Base-by-base conservation (phyloP, 805 yeast genomes). In the Priceomyces melissophilus region DNA sequence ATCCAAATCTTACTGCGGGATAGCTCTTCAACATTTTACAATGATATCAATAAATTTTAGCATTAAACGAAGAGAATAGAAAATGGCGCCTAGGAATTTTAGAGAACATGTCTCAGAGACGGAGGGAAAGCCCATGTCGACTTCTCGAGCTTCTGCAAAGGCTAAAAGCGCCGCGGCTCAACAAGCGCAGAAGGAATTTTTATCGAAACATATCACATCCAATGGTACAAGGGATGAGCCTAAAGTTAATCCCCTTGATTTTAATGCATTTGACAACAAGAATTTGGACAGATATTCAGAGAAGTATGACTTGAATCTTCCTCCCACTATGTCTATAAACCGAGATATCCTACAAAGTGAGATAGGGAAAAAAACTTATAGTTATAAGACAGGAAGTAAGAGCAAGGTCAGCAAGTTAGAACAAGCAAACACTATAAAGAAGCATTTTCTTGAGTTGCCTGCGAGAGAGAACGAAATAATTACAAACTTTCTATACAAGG, bases 401-500 rank as follows among this genome's bases (percentile, higher is more conserved):
- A 69, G 69, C 35, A 62, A 87, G 35, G 69, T 82, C 7, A 54
- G 80, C 35, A 84, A 82, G 57, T 65, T 65, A 3, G 86, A 81
- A 46, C 70, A 84, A 26, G 84, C 87, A 0, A 60, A 59, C 2
- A 73, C 73, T 17, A 80, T 82, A 17, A 82, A 79, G 61, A 76
- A 74, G 41, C 97, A 91, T 60, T 87, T 90, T 51, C 52, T 73
- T 47, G 68, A 59, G 38, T 45, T 68, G 17, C 73, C 76, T 10
- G 79, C 81, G 3, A 81, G 86, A 51, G 99, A 91, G 55, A 80
- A 83, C 43, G 98, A 91, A 52, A 80, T 85, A 26, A 81, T 91
- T 30, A 87, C 96, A 29, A 89, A 86, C 53, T 93, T 91, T 58
- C 71, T 93, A 41, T 93, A 91, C 65, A 82, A 86, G 53, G 89